phyloP scores from a whole-genome alignment of 2,329 filamentous ascomycete species.

The Sporothrix protearum region DNA sequence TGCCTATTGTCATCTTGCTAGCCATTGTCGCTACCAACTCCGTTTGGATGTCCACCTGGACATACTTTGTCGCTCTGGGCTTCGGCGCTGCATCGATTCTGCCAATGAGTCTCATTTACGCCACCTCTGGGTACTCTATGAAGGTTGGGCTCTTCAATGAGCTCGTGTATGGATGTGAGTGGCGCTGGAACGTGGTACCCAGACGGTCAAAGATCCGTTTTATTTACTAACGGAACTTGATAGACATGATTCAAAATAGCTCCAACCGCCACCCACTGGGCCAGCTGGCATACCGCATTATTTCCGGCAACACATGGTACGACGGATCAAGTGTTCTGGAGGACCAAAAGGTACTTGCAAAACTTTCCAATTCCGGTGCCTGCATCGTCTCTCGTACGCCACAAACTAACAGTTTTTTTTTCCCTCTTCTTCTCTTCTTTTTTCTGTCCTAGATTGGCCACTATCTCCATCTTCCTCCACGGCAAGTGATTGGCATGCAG shows the following conservation, averaged over 20 bases:
- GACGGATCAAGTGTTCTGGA: constrained; percentile 26
- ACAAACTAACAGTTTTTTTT: not conserved
- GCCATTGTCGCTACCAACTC: constrained; percentile 27
- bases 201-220: not conserved
- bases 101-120: constrained; percentile 29
- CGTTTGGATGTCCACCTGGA: constrained; percentile 29
- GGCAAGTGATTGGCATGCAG: constrained; percentile 29
- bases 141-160: constrained; percentile 29
- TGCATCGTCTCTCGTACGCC: not conserved
- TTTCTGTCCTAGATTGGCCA: constrained; percentile 18
- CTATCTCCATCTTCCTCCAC: constrained; percentile 28
- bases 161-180: constrained; percentile 27
- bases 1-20: constrained; percentile 26
- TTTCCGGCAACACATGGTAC: constrained; percentile 29
- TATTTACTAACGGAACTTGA: not conserved
- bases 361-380: no score
- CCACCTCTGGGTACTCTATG: constrained; percentile 28
- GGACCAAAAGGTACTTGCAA: constrained; percentile 26
- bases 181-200: not conserved
- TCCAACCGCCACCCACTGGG: constrained; percentile 26
- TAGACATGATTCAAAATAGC: constrained; percentile 28
- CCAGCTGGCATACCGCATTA: constrained; percentile 28
- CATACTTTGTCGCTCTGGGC: constrained; percentile 28
- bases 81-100: constrained; percentile 28
- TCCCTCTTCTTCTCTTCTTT: no score